These are phyloP conservation scores for Rhodotorula mucilaginosa DNA, from an alignment of 1,284 basidiomycete genomes.

Conservation along the genomic window DNA sequence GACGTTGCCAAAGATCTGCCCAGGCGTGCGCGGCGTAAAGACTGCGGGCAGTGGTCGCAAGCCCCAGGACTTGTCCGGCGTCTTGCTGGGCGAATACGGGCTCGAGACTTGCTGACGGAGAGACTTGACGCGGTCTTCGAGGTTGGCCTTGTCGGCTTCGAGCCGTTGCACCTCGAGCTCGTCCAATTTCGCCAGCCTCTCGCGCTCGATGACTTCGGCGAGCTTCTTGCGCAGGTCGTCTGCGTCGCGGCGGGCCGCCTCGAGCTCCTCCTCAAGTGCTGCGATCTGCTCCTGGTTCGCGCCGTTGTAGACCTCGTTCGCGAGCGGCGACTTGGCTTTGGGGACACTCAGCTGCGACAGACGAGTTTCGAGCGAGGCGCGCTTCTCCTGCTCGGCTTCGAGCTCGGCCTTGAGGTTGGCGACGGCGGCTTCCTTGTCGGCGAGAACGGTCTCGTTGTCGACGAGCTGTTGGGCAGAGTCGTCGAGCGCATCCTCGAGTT, in stretches of 20 bases:
- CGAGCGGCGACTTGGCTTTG: conserved; percentile 39
- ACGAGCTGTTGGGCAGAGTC: conserved; percentile 40
- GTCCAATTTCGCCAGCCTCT: conserved; percentile 59
- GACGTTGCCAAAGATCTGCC: conserved; percentile 71
- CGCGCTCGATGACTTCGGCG: conserved; percentile 54
- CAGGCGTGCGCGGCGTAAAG: conserved; percentile 49
- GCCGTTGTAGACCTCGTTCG: conserved; percentile 56
- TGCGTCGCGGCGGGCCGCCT: conserved; percentile 75
- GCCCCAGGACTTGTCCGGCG: conserved; percentile 42
- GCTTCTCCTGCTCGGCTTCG: conserved; percentile 29
- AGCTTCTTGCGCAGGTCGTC: conserved; percentile 67
- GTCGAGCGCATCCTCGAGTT: conserved; percentile 55
- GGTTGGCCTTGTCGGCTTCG: conserved; percentile 69
- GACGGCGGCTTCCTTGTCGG: conserved; percentile 34
- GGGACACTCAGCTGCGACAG: conserved; percentile 37
- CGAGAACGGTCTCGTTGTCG: conserved; percentile 23
- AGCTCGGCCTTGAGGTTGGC: conserved; percentile 27
- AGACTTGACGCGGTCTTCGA: conserved; percentile 64
- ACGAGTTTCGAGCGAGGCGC: conserved; percentile 27
- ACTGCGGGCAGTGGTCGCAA: conserved; percentile 52
- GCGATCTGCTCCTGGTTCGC: conserved; percentile 50
- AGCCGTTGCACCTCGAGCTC: conserved; percentile 69
- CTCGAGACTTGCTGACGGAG: conserved; percentile 47
- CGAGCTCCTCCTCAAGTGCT: conserved; percentile 68
- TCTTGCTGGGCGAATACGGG: conserved; percentile 49